Conservation (phyloP, 495 filamentous ascomycete species). For the Physcia stellaris region DNA sequence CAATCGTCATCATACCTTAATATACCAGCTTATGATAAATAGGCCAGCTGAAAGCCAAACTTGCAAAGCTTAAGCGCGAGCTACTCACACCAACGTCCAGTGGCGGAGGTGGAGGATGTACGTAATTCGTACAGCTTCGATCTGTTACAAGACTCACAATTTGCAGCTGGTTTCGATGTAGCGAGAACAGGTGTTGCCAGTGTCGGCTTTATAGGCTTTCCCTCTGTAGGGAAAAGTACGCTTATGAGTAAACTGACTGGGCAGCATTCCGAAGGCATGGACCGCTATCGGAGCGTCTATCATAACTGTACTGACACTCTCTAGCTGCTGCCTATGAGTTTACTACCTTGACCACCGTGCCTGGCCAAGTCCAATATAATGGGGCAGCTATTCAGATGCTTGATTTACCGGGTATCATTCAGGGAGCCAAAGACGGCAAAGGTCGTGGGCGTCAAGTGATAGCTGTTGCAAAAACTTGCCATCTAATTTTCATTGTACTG, state of each 20-base stretch:
- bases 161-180: conserved; percentile 81
- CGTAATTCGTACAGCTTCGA: conserved; percentile 14
- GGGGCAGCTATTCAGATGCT: conserved; percentile 97
- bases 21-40: not conserved
- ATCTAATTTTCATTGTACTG: conserved; percentile 96
- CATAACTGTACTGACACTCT: conserved; percentile 5
- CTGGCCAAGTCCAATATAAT: conserved; percentile 92
- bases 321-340: conserved; percentile 91
- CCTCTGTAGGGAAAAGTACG: conserved; percentile 95
- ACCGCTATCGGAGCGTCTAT: not conserved
- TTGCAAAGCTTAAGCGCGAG: conserved; percentile 93
- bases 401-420: conserved; percentile 96
- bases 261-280: conserved; percentile 76
- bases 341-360: conserved; percentile 93
- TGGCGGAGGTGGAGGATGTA: conserved; percentile 71
- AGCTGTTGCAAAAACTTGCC: conserved; percentile 95
- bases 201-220: conserved; percentile 68
- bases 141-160: not conserved
- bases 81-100: conserved; percentile 72
- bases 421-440: conserved; percentile 96
- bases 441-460: conserved; percentile 98
- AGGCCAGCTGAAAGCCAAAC: conserved; percentile 95
- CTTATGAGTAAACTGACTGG: conserved; percentile 90
- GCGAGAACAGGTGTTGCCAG: conserved; percentile 94
- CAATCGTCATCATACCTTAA: conserved; percentile 14